Evolutionary conservation across 164 flowering plant genomes (phyloP).

Genomic region (Buxus sempervirens): DNA sequence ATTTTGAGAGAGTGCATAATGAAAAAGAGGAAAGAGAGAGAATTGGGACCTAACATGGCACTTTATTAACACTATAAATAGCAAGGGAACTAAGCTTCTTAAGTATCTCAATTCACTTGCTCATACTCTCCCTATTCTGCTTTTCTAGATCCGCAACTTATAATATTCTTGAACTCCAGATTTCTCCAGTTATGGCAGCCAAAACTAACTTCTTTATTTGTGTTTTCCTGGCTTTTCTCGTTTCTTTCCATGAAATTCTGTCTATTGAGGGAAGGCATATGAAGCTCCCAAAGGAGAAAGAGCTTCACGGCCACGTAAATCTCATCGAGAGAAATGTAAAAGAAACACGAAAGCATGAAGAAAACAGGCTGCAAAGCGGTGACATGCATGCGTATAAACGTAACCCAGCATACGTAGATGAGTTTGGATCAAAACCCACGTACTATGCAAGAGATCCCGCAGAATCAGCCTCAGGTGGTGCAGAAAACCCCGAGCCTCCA

Average conservation of each 20-base stretch:
- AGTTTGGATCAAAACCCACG: too few relatives aligned
- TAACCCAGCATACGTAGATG: background rate
- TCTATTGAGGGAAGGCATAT: slow-evolving; percentile 11
- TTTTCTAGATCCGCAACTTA: too few relatives aligned
- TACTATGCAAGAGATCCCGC: too few relatives aligned
- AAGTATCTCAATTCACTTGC: too few relatives aligned
- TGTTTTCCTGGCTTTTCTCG: background rate
- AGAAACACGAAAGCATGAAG: background rate
- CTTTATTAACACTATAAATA: too few relatives aligned
- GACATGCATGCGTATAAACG: background rate
- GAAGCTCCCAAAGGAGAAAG: background rate
- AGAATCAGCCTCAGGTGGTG: too few relatives aligned
- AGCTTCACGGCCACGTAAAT: background rate
- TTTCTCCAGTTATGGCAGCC: background rate
- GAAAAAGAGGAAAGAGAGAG: too few relatives aligned
- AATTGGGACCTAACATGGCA: too few relatives aligned
- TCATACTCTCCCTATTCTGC: too few relatives aligned
- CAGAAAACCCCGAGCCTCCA: background rate
- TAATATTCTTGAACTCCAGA: background rate
- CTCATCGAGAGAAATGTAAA: background rate
- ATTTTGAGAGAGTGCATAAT: too few relatives aligned
- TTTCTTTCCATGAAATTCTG: background rate
- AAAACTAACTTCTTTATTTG: background rate
- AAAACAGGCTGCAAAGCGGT: too few relatives aligned
- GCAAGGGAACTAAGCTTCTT: too few relatives aligned